Evolutionary conservation across 352 stramenopile species (phyloP), one percentile per base, ranked within the genome.

Genomic region (Globisporangium megalacanthum): DNA sequence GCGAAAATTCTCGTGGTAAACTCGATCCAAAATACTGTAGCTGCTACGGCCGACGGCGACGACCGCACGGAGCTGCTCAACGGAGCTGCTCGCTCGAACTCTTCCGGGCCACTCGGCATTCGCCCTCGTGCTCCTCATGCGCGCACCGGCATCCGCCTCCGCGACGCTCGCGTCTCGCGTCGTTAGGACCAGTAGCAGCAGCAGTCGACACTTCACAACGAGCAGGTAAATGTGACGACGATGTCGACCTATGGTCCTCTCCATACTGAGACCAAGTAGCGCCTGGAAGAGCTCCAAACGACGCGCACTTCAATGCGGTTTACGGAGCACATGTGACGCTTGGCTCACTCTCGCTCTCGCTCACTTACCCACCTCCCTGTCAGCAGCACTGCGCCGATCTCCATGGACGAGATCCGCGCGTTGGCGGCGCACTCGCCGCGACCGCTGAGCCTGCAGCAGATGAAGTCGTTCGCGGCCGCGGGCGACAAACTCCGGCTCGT

Each of bases 381-480:
- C 4, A n/a, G 15, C 9, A 22, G 15, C 41, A n/a, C 15, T n/a
- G 20, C 15, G 15, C 20, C 41, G 22, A 85, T 91, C 62, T 56
- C 68, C 4, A 88, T 91, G 78, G 67, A 86, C 37, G 68, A 88
- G 59, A 81, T 90, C 52, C 68, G 66, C 25, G 73, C 77, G 31
- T 75, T 90, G 36, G 79, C 79, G 4, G 42, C 70, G 36, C 72
- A 62, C 14, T 61, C 72, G 45, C 83, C 83, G 20, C 88, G 75
- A 20, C 83, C 83, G 17, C 68, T 93, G 69, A 86, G 79, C 22
- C 69, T 93, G 52, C 83, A 78, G 57, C 83, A 93, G 56, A 93
- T 93, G 83, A 83, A 84, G 58, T 75, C 69, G 46, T 91, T 89
- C 44, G 71, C 83, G n/a, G 75, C 84, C 47, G 73, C 70, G 20